phyloP scores from a whole-genome alignment of 2,329 filamentous ascomycete genomes.

The Ustulina deusta region DNA sequence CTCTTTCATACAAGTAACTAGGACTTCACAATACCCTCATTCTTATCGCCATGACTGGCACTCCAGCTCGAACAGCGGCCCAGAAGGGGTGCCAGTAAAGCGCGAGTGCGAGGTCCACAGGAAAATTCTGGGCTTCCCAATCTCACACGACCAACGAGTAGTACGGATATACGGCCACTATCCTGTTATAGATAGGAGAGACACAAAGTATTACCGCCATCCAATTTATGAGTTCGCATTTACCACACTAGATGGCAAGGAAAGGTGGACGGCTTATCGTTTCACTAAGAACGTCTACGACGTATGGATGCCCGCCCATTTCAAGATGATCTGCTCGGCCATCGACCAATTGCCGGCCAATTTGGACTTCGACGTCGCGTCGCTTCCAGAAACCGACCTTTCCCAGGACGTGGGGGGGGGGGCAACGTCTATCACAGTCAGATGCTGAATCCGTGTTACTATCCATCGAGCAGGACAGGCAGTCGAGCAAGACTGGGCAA shows the following conservation, averaged over 20 bases:
- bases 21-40: too few relatives aligned
- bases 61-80: too few relatives aligned
- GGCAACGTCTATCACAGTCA: background rate
- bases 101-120: too few relatives aligned
- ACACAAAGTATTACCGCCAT: constrained; percentile 55
- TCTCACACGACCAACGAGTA: too few relatives aligned
- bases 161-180: too few relatives aligned
- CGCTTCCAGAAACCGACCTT: constrained; percentile 17
- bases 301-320: constrained; percentile 52
- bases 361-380: constrained; percentile 18
- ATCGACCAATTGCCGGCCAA: too few relatives aligned
- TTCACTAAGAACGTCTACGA: constrained; percentile 55
- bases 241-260: constrained; percentile 47
- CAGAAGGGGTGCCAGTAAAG: too few relatives aligned
- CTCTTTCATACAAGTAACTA: too few relatives aligned
- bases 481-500: background rate
- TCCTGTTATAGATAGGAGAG: constrained; percentile 50
- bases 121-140: too few relatives aligned
- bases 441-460: constrained; percentile 10
- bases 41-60: too few relatives aligned
- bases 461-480: constrained; percentile 7
- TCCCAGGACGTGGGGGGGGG: constrained; percentile 10
- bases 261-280: constrained; percentile 54
- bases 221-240: constrained; percentile 53
- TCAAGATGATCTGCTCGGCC: too few relatives aligned